Evolutionary conservation across 1,139 yeast species (phyloP), one percentile per base, ranked within the genome.

Genomic region (Yamadazyma songkhlaensis): DNA sequence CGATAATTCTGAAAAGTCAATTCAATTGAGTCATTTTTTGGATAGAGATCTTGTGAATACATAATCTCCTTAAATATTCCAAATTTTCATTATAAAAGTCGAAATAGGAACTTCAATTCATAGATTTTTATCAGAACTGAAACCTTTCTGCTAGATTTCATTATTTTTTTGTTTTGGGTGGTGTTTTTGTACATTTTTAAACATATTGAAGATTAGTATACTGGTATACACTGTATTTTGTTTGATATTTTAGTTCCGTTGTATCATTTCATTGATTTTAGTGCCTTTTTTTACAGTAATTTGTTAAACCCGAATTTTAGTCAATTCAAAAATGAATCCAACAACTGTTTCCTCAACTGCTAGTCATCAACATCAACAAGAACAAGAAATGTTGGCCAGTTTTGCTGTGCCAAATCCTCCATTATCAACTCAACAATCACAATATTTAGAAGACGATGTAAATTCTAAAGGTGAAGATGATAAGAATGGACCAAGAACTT

Each of bases 361-460:
- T 15, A 63, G 72, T 32, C 66, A 63, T 35, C 75, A 69, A 41
- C 75, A 70, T 46, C 70, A 65, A 36, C 72, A 68, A 41, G 74
- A 70, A 37, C 74, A 68, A 41, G 73, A 69, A 45, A 54, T 70
- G 54, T 60, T 70, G 32, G 60, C 63, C 25, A 51, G 55, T 22
- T 70, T 64, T 48, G 55, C 72, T 6, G 60, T 70, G 6, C 75
- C 76, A 9, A 60, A 64, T 29, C 76, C 75, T 1, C 76, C 76
- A 1, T 49, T 67, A 9, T 57, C 70, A 17, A 60, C 72, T 9
- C 66, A 62, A 42, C 43, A 40, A 30, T 37, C 40, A 14, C 37
- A 36, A 4, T 24, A 34, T 10, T 26, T 36, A 3, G 46, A 40
- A 3, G 48, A 44, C 26, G 36, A 36, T 17, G 23, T 25, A 9